A percentile compares a stretch with the other conserved stretches of the same genome.
Conservation (phyloP, 176 grass and related monocot genomes). For the Melocanna baccifera region DNA sequence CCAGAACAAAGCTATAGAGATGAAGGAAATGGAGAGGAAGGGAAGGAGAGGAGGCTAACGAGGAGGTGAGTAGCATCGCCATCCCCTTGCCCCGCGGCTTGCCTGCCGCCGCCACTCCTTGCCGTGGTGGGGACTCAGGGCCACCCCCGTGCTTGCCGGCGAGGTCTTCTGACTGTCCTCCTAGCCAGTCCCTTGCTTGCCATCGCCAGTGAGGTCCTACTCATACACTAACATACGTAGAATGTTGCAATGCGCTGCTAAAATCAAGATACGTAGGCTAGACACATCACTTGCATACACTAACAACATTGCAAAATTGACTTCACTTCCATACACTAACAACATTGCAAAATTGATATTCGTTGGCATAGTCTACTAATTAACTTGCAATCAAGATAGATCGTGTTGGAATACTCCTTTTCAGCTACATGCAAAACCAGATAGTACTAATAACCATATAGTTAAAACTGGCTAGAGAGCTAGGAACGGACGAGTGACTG, state of each 20-base stretch:
- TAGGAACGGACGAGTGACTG: not conserved
- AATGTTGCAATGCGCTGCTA: not conserved
- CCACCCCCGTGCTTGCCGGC: no score
- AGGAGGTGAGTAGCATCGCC: no score
- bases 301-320: not conserved
- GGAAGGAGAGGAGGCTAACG: no score
- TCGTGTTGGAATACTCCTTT: not conserved
- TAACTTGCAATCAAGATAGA: not conserved
- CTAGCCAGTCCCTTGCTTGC: no score
- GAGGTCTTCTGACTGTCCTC: no score
- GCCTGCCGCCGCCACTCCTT: no score
- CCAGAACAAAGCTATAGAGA: no score
- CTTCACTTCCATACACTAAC: not conserved
- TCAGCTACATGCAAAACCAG: not conserved
- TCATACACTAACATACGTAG: no score
- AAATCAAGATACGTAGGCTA: not conserved
- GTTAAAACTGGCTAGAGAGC: not conserved
- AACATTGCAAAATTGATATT: not conserved
- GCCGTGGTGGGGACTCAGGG: no score
- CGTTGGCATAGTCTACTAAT: not conserved
- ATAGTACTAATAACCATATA: not conserved
- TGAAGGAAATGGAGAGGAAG: no score
- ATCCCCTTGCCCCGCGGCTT: no score
- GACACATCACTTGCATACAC: not conserved
- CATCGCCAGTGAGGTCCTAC: no score